Evolutionary conservation across 164 flowering plant genomes (phyloP).

Genomic region (Kalanchoe fedtschenkoi): DNA sequence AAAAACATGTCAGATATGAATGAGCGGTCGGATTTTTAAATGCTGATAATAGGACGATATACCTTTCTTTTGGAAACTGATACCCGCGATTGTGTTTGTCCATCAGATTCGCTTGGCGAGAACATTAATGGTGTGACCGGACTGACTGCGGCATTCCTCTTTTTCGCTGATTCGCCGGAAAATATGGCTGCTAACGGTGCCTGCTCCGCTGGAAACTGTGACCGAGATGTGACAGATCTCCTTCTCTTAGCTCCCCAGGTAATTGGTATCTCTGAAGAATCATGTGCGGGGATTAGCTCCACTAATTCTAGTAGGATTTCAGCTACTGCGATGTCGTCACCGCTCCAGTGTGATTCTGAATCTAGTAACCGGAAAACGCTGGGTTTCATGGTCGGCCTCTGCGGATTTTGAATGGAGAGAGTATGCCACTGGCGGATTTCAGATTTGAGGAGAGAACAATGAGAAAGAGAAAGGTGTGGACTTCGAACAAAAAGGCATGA

Average conservation of each 20-base stretch:
- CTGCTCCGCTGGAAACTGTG: neutral
- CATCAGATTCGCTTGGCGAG: constrained; percentile 38
- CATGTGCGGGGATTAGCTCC: neutral
- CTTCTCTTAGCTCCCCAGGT: constrained; percentile 30
- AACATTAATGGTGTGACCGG: constrained; percentile 44
- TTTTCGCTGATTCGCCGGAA: neutral
- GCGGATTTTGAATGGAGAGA: too few species aligned
- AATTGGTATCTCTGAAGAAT: neutral
- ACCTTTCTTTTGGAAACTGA: constrained; percentile 11
- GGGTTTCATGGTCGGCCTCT: too few species aligned
- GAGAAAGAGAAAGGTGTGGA: neutral
- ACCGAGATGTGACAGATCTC: constrained; percentile 21
- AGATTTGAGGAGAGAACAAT: neutral
- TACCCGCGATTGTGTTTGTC: constrained; percentile 1
- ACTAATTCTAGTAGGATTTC: constrained; percentile 21
- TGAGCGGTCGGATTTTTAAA: too few species aligned
- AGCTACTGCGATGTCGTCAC: constrained; percentile 12
- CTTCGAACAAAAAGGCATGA: neutral
- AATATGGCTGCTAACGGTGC: neutral
- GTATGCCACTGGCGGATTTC: neutral
- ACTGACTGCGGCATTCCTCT: constrained; percentile 13
- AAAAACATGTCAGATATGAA: too few species aligned
- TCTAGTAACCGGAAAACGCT: neutral
- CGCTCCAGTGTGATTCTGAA: neutral
- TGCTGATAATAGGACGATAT: neutral